Base-by-base conservation (phyloP, 2,329 filamentous ascomycete genomes). In the Alternaria sp. region DNA sequence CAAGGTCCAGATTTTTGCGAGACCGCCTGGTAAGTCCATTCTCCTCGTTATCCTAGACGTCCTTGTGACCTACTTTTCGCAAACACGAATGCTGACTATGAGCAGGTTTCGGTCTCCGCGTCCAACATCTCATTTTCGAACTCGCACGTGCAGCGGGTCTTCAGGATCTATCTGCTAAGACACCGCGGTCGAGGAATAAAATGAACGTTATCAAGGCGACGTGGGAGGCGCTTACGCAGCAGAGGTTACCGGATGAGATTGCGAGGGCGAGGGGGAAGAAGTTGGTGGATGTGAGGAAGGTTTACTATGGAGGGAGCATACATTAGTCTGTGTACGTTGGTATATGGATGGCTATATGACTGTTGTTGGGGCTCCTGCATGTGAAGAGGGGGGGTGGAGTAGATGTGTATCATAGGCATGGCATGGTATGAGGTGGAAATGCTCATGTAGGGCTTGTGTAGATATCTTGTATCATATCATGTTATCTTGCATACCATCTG, bases 201-300 rank as follows among this genome's bases (percentile, higher is more conserved):
- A 97, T 98, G 93, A 99, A 99, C 85, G 93, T 94, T 17, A 91
- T 97, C 82, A 97, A 97, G 84, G 96, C 96, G 13, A 88, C 93
- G 44, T 92, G 92, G 81, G 81, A 95, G 80, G 95, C 94, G 6
- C 85, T 99, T 66, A 87, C 88, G 80, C 91, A 86, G 83, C 96
- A 99, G 84, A 88, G 88, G 65, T 86, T 97, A 76, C 96, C 96
- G 1, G 93, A 98, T 79, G 90, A 95, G 77, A 90, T 99, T 77
- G 96, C 96, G 60, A 87, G 92, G 54, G 95, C 93, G 56, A 85
- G 94, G 68, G 95, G 96, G 65, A 95, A 92, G 87, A 99, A 99
- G 87, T 80, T 99, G 77, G 93, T 99, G 32, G 96, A 99, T 84
- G 93, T 95, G 68, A 86, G 96, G 72, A 97, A 96, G 85, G 96